phyloP scores from a whole-genome alignment of 148 eudicot species.

The Gaultheria prostrata region DNA sequence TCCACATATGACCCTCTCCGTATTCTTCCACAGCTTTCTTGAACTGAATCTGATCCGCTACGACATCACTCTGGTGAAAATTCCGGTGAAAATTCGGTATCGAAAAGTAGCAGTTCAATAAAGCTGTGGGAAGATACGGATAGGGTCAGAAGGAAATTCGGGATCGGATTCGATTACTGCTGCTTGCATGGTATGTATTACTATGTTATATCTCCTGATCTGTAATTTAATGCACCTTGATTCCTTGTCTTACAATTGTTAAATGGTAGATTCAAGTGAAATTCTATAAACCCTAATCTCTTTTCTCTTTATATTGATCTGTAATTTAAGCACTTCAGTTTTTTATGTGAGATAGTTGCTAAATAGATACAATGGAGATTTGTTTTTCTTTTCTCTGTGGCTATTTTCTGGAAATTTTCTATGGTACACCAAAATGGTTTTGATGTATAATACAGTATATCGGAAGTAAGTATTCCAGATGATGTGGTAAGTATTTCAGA shows the following conservation, averaged over 20 bases:
- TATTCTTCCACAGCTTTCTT: conserved; percentile 99
- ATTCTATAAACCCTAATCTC: neutral
- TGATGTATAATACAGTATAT: too few species aligned
- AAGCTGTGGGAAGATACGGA: conserved; percentile 83
- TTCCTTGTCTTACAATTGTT: neutral
- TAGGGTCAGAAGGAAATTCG: conserved; percentile 24
- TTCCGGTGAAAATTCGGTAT: neutral
- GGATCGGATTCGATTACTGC: neutral
- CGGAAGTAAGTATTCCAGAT: too few species aligned
- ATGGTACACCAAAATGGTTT: too few species aligned
- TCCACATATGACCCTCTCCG: conserved; percentile 38
- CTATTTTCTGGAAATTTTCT: too few species aligned
- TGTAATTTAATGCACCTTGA: neutral
- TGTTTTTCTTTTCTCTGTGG: neutral
- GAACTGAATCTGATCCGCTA: conserved; percentile 57
- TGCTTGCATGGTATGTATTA: neutral
- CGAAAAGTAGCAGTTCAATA: conserved; percentile 53
- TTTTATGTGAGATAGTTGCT: neutral
- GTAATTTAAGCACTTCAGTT: too few species aligned
- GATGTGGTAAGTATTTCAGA: too few species aligned
- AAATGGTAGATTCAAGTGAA: neutral
- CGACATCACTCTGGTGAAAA: neutral
- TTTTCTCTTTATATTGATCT: too few species aligned
- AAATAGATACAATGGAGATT: neutral
- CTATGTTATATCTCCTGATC: neutral